Percentiles rank a stretch among this genome's conserved stretches.
Conservation (phyloP, 257 asterid genomes). For the Solanum infundibuliforme region DNA sequence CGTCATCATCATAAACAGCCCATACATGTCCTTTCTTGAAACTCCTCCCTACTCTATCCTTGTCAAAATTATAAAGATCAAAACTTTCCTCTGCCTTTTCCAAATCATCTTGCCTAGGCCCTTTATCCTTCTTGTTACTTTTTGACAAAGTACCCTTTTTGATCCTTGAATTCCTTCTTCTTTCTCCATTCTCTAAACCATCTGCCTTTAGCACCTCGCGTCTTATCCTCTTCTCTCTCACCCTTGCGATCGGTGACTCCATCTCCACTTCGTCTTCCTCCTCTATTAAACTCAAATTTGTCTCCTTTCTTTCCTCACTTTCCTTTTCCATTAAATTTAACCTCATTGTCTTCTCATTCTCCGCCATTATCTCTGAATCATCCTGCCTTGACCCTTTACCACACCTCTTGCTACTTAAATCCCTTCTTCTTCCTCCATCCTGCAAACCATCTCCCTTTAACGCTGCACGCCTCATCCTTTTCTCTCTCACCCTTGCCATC, state of each 20-base stretch:
- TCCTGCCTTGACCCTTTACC: not conserved
- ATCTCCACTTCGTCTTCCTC: constrained; percentile 5
- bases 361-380: constrained; percentile 9
- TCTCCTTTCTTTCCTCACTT: constrained; percentile 3
- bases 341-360: not conserved
- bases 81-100: constrained; percentile 50
- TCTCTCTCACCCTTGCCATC: constrained; percentile 10
- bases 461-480: constrained; percentile 5
- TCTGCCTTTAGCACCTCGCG: not conserved
- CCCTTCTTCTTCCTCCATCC: not conserved
- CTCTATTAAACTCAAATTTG: not conserved
- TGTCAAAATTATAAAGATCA: constrained; percentile 61
- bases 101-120: constrained; percentile 17
- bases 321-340: not conserved
- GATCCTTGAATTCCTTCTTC: constrained; percentile 2
- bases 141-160: constrained; percentile 5
- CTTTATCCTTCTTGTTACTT: constrained; percentile 6
- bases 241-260: not conserved
- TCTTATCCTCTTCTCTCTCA: not conserved
- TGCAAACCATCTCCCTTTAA: constrained; percentile 1
- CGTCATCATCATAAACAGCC: constrained; percentile 78
- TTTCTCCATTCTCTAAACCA: not conserved
- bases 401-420: constrained; percentile 1
- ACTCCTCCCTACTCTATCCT: constrained; percentile 57
- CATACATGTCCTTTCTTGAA: constrained; percentile 87